Evolutionary conservation across 768 basidiomycete species (phyloP), one percentile per base, ranked within the genome.

Genomic region (Psilocybe subaeruginosa): DNA sequence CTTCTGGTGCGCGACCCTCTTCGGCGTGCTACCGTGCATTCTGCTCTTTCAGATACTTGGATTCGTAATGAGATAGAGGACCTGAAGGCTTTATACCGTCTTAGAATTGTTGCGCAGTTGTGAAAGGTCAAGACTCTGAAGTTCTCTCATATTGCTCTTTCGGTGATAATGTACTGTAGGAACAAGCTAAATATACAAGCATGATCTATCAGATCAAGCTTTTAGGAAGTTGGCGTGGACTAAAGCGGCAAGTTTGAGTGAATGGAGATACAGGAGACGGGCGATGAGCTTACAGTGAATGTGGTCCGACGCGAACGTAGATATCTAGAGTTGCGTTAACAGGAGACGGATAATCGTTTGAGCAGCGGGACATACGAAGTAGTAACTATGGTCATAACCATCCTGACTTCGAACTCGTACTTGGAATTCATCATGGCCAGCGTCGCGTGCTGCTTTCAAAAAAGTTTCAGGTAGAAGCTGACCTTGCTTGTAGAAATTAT

Each of bases 381-480:
- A 96, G 72, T 96, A 96, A 55, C 88, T 87, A 70, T 95, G 92
- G 68, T 96, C 93, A 69, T 96, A 97, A 29, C 87, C 93, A 53
- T 88, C 87, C 48, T 95, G 92, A 61, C 82, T 81, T 64, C 92
- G 81, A 19, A 97, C 91, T 47, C 85, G 78, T 6, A 98, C 92
- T 72, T 92, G 87, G 16, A 83, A 78, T 67, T 91, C 87, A 61
- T 87, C 85, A 66, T 90, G 84, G 3, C 92, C 91, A 5, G 86
- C 82, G 61, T 86, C 83, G 60, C 90, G 82, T 6, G 93, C 90
- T 0, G 91, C 92, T 66, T 86, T 84, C 60, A 91, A 73, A 72
- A 99, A 96, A 71, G 90, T 90, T 68, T 97, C 92, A 0, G 97
- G 97, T 55, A 93, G 84, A 12, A 99, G 85, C 73, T 99, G 96